Evolutionary conservation across 2,329 filamentous ascomycete species (phyloP).

Genomic region (Arthrobotrys megalospora): DNA sequence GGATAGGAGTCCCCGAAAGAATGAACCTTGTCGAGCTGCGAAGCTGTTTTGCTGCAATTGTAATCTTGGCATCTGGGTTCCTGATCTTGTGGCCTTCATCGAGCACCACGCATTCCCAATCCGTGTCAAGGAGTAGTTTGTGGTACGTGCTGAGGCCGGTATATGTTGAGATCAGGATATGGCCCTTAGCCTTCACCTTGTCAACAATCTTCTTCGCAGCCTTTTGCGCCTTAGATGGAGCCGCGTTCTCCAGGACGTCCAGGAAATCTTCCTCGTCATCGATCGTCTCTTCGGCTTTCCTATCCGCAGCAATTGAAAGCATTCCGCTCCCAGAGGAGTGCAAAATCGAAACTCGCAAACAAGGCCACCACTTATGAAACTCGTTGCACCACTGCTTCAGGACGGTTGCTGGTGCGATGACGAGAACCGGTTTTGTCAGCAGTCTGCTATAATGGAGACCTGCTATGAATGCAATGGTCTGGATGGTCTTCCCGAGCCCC

Average conservation of each 20-base stretch:
- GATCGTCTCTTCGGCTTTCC: slow-evolving; percentile 70
- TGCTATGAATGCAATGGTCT: slow-evolving; percentile 85
- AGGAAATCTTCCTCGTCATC: slow-evolving; percentile 72
- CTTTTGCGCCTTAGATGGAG: slow-evolving; percentile 74
- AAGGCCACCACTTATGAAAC: slow-evolving; percentile 99
- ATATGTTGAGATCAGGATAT: slow-evolving; percentile 96
- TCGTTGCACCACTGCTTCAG: slow-evolving; percentile 99
- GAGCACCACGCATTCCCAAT: slow-evolving; percentile 94
- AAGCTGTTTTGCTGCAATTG: slow-evolving; percentile 95
- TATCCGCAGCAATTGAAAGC: slow-evolving; percentile 80
- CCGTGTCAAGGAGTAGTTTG: slow-evolving; percentile 82
- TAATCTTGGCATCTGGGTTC: slow-evolving; percentile 95
- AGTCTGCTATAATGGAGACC: slow-evolving; percentile 92
- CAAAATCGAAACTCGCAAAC: slow-evolving; percentile 92
- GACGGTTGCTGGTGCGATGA: slow-evolving; percentile 94
- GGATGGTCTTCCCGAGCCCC: slow-evolving; percentile 96
- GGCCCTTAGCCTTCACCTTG: slow-evolving; percentile 75
- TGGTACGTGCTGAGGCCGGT: slow-evolving; percentile 94
- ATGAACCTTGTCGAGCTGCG: slow-evolving; percentile 88
- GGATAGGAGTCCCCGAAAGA: slow-evolving; percentile 95
- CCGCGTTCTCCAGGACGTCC: slow-evolving; percentile 69
- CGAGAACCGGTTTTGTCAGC: slow-evolving; percentile 83
- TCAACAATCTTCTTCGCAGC: slow-evolving; percentile 85
- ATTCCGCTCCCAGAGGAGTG: slow-evolving; percentile 97
- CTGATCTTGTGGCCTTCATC: slow-evolving; percentile 99